Evolutionary conservation across 805 yeast species (phyloP).

Genomic region (Schwanniomyces pseudopolymorphus): DNA sequence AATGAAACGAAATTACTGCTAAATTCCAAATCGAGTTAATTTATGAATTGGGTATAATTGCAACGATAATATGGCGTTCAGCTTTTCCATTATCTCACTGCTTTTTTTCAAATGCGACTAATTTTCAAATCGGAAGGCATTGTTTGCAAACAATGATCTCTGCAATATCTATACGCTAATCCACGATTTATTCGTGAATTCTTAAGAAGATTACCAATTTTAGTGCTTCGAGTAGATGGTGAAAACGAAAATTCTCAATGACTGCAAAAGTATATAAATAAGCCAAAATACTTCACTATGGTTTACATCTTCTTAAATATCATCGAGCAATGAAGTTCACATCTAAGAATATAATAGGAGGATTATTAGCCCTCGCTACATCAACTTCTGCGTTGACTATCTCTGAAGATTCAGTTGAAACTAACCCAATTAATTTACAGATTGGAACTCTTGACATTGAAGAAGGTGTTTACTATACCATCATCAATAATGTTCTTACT

Average conservation of each 20-base stretch:
- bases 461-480: conserved; percentile 25
- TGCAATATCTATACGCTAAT: background rate
- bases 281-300: background rate
- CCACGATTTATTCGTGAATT: background rate
- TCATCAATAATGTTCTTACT: conserved; percentile 20
- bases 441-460: conserved; percentile 19
- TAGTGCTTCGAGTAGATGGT: background rate
- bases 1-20: background rate
- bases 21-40: background rate
- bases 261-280: background rate
- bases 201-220: background rate
- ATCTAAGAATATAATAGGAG: background rate
- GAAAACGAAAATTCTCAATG: background rate
- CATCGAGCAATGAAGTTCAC: background rate
- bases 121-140: background rate
- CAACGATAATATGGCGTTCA: background rate
- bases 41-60: background rate
- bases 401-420: background rate
- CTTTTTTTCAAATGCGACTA: background rate
- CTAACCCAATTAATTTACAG: conserved; percentile 3
- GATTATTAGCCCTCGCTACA: background rate
- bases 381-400: background rate
- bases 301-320: background rate
- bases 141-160: background rate
- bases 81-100: background rate